Conservation (phyloP, 192 early-diverging fungal species). For the Haplosporangium gracile region DNA sequence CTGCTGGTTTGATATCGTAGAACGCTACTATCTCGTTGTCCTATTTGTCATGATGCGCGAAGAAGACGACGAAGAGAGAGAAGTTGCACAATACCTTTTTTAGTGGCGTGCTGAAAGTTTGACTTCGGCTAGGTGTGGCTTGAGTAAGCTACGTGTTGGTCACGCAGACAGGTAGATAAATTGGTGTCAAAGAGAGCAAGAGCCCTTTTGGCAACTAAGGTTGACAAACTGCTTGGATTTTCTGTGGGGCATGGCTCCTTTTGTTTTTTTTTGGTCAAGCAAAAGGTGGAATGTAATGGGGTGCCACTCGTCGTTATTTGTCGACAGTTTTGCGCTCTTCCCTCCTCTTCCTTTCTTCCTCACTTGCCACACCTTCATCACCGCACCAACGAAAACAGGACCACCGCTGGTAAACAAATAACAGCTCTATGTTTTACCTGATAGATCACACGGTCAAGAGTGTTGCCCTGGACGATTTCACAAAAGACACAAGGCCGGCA, state of each 20-base stretch:
- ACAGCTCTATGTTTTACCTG: conserved; percentile 8
- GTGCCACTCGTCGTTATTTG: neutral
- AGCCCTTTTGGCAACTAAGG: neutral
- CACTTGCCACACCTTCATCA: neutral
- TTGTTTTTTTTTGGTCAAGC: neutral
- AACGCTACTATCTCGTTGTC: conserved; percentile 60
- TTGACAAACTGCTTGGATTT: neutral
- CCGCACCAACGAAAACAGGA: neutral
- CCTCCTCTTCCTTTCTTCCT: neutral
- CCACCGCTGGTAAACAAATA: neutral
- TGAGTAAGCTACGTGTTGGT: neutral
- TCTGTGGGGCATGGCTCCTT: neutral
- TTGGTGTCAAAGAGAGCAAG: neutral
- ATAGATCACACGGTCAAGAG: conserved; percentile 1
- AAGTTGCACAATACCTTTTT: neutral
- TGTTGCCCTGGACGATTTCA: conserved; percentile 18
- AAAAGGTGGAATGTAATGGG: neutral
- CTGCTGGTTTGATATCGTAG: conserved; percentile 57
- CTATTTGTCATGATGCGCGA: conserved; percentile 13
- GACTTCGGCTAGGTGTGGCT: neutral
- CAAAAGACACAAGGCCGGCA: conserved; percentile 15
- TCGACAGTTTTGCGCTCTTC: neutral
- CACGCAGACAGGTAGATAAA: neutral
- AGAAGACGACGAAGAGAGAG: neutral
- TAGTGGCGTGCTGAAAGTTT: neutral